Conservation (phyloP, 805 yeast genomes). For the Zygoascus flipseniorum region DNA sequence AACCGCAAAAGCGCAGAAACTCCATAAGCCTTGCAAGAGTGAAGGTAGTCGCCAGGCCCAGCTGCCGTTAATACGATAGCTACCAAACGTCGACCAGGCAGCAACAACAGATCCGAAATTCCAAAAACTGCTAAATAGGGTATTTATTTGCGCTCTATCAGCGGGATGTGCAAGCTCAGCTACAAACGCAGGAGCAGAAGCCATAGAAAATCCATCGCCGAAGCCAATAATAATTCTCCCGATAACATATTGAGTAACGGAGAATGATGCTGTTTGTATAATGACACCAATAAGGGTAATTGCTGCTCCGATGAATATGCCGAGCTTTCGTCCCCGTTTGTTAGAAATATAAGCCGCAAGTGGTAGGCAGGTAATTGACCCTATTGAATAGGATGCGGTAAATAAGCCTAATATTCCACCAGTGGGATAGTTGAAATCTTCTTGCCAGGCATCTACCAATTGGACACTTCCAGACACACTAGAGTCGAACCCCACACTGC, state of each 20-base stretch:
- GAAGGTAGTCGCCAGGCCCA: constrained; percentile 64
- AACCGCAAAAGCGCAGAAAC: constrained; percentile 39
- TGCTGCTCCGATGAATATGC: constrained; percentile 45
- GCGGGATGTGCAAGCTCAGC: constrained; percentile 45
- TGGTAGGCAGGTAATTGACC: constrained; percentile 66
- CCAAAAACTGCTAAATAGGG: constrained; percentile 41
- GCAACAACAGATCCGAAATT: constrained; percentile 38
- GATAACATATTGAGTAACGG: constrained; percentile 47
- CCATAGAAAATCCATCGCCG: constrained; percentile 36
- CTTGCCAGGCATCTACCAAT: constrained; percentile 18
- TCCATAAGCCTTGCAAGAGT: constrained; percentile 55
- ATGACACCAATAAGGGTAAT: constrained; percentile 61
- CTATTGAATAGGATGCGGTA: constrained; percentile 25
- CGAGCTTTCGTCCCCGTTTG: constrained; percentile 50
- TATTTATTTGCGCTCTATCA: constrained; percentile 35
- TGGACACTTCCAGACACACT: constrained; percentile 13
- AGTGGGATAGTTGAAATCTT: constrained; percentile 8
- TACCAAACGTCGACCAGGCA: constrained; percentile 59
- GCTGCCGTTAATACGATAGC: constrained; percentile 33
- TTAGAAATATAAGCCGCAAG: constrained; percentile 53
- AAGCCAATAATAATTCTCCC: constrained; percentile 43
- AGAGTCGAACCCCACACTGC: constrained; percentile 11
- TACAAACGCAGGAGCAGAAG: constrained; percentile 41
- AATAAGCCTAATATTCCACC: constrained; percentile 13
- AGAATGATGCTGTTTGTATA: constrained; percentile 55